Conservation (phyloP, 2,329 filamentous ascomycete species). For the Colletotrichum tanaceti region DNA sequence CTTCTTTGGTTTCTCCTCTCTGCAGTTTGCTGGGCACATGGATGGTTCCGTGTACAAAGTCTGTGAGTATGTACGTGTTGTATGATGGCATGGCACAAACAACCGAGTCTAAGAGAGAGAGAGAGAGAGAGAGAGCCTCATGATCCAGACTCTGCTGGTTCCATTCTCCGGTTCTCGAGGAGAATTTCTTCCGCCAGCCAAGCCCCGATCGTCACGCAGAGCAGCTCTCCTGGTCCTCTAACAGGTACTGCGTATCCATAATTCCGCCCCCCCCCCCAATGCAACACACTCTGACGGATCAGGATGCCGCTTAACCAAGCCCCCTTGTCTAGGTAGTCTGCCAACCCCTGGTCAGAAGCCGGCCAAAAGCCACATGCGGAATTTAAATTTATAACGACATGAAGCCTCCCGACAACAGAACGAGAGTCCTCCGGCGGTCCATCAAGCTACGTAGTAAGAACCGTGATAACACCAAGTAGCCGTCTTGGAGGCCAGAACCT, state of each 20-base stretch:
- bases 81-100: background rate
- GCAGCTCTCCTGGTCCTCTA: constrained; percentile 1
- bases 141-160: background rate
- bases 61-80: background rate
- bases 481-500: constrained; percentile 12
- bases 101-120: background rate
- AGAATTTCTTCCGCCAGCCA: constrained; percentile 6
- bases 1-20: constrained; percentile 15
- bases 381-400: constrained; percentile 12
- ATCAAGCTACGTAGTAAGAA: too few species aligned
- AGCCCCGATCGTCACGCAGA: background rate
- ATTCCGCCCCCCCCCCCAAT: constrained; percentile 1
- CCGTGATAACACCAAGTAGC: constrained; percentile 3
- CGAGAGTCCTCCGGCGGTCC: background rate
- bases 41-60: background rate
- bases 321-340: constrained; percentile 1
- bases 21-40: background rate
- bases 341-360: background rate
- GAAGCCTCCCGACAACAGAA: background rate
- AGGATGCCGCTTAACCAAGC: constrained; percentile 4
- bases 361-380: constrained; percentile 16
- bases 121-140: constrained; percentile 10
- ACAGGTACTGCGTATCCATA: too few species aligned
- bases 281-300: constrained; percentile 2
- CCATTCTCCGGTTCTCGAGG: background rate